Evolutionary conservation across 2,329 filamentous ascomycete species (phyloP), one percentile per base, ranked within the genome.

Genomic region (Curvularia verruculosa): DNA sequence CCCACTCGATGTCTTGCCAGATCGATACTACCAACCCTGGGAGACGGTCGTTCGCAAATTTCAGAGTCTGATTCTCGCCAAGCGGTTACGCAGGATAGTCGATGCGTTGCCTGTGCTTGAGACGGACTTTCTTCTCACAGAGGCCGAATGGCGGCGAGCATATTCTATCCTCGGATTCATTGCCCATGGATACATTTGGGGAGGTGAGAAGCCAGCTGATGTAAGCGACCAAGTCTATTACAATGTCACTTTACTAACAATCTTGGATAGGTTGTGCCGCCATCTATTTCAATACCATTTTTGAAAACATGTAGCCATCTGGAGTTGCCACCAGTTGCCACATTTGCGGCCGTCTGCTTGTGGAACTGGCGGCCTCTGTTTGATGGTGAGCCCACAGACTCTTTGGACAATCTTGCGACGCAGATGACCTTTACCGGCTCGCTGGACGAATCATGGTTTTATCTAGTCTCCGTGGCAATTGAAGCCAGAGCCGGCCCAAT

Each of bases 341-440:
- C 94, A 18, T 99, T 97, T 74, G 92, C 95, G 6, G 91, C 89
- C 7, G 83, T 97, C 3, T 94, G 91, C 64, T 83, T 99, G 24
- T 99, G 95, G 95, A 99, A 99, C 79, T 98, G 92, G 83, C 94
- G 93, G 77, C 91, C 93, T 0, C 84, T 98, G 52, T 97, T 98
- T 72, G 80, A 87, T 58, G 86, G 91, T 60, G 93, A 97, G 75
- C 84, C 85, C 34, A 86, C 95, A 55, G 91, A 96, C 71, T 87
- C 87, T 62, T 83, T 98, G 44, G 89, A 95, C 71, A 98, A 99
- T 69, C 84, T 99, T 54, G 88, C 91, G 39, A 95, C 91, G 2
- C 83, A 98, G 59, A 87, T 88, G 69, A 97, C 95, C 15, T 96
- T 97, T 72, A 98, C 95, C 15, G 95, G 95, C 49, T 93, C 92